Percentiles rank a stretch among this genome's conserved stretches.
phyloP scores from a whole-genome alignment of 2,329 filamentous ascomycete genomes.

The Trichoderma sp. region DNA sequence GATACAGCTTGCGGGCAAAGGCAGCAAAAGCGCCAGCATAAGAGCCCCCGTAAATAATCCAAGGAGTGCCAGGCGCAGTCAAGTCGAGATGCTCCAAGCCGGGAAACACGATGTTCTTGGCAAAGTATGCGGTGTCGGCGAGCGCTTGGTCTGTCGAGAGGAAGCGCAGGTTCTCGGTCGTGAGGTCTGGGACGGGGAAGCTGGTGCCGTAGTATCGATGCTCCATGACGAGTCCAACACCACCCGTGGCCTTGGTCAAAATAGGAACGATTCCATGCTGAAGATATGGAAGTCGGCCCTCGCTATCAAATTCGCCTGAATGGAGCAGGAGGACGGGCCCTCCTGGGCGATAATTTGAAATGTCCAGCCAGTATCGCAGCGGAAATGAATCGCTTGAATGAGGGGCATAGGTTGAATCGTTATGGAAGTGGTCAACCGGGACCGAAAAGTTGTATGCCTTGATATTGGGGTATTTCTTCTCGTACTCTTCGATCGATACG shows the following conservation, averaged over 20 bases:
- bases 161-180: constrained; percentile 72
- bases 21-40: constrained; percentile 82
- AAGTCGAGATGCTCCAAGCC: constrained; percentile 69
- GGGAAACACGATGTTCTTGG: constrained; percentile 68
- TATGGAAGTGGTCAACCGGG: constrained; percentile 80
- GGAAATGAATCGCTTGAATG: constrained; percentile 69
- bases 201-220: constrained; percentile 85
- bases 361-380: constrained; percentile 83
- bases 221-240: constrained; percentile 79
- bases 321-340: constrained; percentile 81
- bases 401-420: constrained; percentile 75
- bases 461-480: constrained; percentile 26
- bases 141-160: constrained; percentile 80
- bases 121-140: constrained; percentile 81
- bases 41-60: constrained; percentile 79
- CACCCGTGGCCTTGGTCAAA: constrained; percentile 69
- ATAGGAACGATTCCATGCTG: constrained; percentile 77
- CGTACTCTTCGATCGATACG: background rate
- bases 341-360: constrained; percentile 70
- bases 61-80: constrained; percentile 65
- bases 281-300: constrained; percentile 63
- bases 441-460: constrained; percentile 43
- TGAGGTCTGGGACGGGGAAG: constrained; percentile 66
- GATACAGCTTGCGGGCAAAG: constrained; percentile 74
- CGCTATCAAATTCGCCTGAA: constrained; percentile 44